Percentiles rank a stretch among this genome's conserved stretches.
Conservation (phyloP, 371 early-diverging fungal genomes). For the Mucor plumbeus region DNA sequence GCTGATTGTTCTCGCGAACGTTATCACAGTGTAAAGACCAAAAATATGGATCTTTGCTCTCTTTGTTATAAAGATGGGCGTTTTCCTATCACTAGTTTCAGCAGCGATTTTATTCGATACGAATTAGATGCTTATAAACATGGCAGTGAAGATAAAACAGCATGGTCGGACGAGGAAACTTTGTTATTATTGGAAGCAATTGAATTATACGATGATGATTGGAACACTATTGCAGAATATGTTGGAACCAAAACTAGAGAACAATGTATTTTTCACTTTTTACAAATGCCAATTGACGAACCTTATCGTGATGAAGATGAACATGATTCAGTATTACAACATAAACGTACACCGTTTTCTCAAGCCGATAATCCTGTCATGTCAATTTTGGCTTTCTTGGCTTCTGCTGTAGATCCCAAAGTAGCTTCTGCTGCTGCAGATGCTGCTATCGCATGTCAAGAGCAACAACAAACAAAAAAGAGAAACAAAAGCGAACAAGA, state of each 20-base stretch:
- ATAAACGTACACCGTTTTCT: conserved; percentile 78
- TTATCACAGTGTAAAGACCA: conserved; percentile 84
- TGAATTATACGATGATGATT: conserved; percentile 96
- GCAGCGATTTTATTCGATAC: conserved; percentile 89
- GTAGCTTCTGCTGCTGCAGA: conserved; percentile 87
- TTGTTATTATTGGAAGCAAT: conserved; percentile 93
- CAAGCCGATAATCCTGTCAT: conserved; percentile 96
- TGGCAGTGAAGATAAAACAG: conserved; percentile 50
- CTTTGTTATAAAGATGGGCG: conserved; percentile 93
- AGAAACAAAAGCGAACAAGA: conserved; percentile 16
- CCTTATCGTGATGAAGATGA: conserved; percentile 59
- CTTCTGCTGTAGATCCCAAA: conserved; percentile 89
- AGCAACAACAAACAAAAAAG: conserved; percentile 8
- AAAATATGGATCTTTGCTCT: conserved; percentile 85
- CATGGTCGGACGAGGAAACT: conserved; percentile 96
- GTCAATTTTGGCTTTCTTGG: conserved; percentile 94
- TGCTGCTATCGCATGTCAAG: conserved; percentile 39
- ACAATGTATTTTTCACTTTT: conserved; percentile 94
- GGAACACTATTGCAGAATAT: conserved; percentile 93
- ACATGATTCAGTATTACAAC: conserved; percentile 42
- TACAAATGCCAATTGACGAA: conserved; percentile 96
- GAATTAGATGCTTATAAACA: conserved; percentile 56
- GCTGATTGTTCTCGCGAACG: conserved; percentile 82
- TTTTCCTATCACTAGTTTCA: conserved; percentile 84
- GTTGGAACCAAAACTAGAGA: conserved; percentile 89